Percentiles rank a stretch among this genome's conserved stretches.
These are phyloP conservation scores for Pulveroboletus sp. DNA, from an alignment of 768 basidiomycete species.

Conservation along the genomic window DNA sequence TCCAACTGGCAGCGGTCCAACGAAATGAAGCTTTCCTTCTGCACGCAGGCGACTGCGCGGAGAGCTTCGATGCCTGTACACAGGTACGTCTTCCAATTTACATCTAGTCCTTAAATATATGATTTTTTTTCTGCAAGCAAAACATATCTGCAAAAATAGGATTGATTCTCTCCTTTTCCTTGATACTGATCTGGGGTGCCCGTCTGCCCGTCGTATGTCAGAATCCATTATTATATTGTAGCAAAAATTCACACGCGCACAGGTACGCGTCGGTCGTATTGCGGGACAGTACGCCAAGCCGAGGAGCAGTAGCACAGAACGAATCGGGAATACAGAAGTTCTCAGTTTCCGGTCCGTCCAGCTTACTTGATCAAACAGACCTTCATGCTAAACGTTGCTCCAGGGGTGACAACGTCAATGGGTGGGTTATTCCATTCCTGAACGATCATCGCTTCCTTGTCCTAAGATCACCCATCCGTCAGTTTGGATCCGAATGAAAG, in stretches of 20 bases:
- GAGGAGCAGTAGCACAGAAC: slow-evolving; percentile 79
- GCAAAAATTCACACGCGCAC: slow-evolving; percentile 5
- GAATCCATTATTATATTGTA: slow-evolving; percentile 1
- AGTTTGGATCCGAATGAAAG: slow-evolving; percentile 73
- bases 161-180: slow-evolving; percentile 90
- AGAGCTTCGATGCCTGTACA: slow-evolving; percentile 89
- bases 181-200: slow-evolving; percentile 93
- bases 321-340: slow-evolving; percentile 70
- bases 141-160: slow-evolving; percentile 88
- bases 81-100: slow-evolving; percentile 48
- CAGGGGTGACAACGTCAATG: slow-evolving; percentile 97
- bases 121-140: slow-evolving; percentile 44
- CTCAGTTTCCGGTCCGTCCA: slow-evolving; percentile 78
- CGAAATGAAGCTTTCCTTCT: slow-evolving; percentile 88
- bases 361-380: neutral
- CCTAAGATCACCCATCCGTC: neutral
- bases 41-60: slow-evolving; percentile 98
- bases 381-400: neutral
- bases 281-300: slow-evolving; percentile 98
- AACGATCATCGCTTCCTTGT: neutral
- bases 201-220: slow-evolving; percentile 82
- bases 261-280: slow-evolving; percentile 87
- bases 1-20: slow-evolving; percentile 79
- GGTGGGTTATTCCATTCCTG: slow-evolving; percentile 41
- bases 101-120: slow-evolving; percentile 3